phyloP scores from a whole-genome alignment of 108 stramenopile species.

The Aurantiochytrium sp. region DNA sequence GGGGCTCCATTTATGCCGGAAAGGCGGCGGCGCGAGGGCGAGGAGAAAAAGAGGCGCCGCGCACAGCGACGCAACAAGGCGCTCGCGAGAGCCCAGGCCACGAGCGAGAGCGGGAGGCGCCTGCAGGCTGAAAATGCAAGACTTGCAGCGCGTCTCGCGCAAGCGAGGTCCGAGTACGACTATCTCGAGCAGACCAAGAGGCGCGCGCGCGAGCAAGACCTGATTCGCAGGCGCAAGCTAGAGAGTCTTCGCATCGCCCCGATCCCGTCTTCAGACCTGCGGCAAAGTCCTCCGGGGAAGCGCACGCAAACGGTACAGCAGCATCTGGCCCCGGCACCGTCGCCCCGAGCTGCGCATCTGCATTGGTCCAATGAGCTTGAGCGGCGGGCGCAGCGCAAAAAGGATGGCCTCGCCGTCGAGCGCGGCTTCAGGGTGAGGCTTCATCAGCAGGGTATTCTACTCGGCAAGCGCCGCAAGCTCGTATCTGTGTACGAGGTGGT shows the following conservation, averaged over 20 bases:
- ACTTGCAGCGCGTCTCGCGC: neutral
- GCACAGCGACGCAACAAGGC: neutral
- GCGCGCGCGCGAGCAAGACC: neutral
- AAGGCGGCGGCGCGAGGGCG: too few relatives aligned
- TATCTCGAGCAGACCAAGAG: neutral
- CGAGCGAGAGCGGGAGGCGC: neutral
- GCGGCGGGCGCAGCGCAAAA: neutral
- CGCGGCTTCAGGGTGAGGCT: neutral
- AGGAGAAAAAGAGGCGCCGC: too few relatives aligned
- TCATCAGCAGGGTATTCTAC: neutral
- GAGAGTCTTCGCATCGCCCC: neutral
- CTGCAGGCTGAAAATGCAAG: neutral
- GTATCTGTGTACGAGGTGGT: neutral
- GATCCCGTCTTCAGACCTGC: neutral
- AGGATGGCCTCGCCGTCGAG: neutral
- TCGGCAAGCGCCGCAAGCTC: neutral
- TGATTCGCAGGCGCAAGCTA: neutral
- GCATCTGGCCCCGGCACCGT: too few relatives aligned
- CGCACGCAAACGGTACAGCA: neutral
- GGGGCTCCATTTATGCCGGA: too few relatives aligned
- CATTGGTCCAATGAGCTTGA: neutral
- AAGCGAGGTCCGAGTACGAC: neutral
- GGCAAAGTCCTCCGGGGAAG: neutral
- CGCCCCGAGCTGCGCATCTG: neutral
- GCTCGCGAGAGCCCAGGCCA: too few relatives aligned